Percentiles rank a stretch among this genome's conserved stretches.
Evolutionary conservation across 1,139 yeast genomes (phyloP).

Genomic region (Geotrichum citri-aurantii): DNA sequence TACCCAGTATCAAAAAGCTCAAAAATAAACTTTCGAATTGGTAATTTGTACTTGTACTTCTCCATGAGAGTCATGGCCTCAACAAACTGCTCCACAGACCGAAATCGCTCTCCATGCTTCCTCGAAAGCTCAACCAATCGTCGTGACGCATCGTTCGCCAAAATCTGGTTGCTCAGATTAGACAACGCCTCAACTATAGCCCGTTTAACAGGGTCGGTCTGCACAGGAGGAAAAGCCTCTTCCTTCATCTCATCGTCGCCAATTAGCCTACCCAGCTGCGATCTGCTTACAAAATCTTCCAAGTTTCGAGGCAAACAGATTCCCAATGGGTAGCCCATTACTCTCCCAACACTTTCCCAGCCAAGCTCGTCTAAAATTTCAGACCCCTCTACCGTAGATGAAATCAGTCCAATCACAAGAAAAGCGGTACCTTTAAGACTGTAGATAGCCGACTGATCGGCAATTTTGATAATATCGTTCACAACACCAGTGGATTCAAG

Average conservation of each 20-base stretch:
- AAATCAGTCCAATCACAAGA: constrained; percentile 67
- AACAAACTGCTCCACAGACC: constrained; percentile 50
- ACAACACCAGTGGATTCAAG: constrained; percentile 58
- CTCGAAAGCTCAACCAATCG: constrained; percentile 54
- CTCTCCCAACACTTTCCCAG: constrained; percentile 62
- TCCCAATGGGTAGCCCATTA: constrained; percentile 50
- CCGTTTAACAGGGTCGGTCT: constrained; percentile 41
- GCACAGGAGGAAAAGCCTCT: constrained; percentile 21
- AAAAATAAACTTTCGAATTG: constrained; percentile 60
- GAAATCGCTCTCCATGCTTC: constrained; percentile 51
- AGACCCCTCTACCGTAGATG: constrained; percentile 70
- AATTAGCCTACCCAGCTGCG: constrained; percentile 1
- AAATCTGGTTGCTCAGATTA: constrained; percentile 57
- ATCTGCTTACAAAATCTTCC: constrained; percentile 14
- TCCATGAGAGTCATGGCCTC: constrained; percentile 61
- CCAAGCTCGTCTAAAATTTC: constrained; percentile 79
- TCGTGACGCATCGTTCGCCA: constrained; percentile 59
- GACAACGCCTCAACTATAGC: constrained; percentile 53
- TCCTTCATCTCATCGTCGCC: constrained; percentile 13
- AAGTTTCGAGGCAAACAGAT: constrained; percentile 30
- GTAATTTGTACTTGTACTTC: constrained; percentile 58
- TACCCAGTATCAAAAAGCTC: constrained; percentile 57
- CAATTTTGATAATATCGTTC: constrained; percentile 49
- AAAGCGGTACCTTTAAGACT: constrained; percentile 72
- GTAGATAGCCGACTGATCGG: constrained; percentile 52